Percentiles rank a stretch among this genome's conserved stretches.
Evolutionary conservation across 257 asterid species (phyloP).

Genomic region (Haberlea rhodopensis): DNA sequence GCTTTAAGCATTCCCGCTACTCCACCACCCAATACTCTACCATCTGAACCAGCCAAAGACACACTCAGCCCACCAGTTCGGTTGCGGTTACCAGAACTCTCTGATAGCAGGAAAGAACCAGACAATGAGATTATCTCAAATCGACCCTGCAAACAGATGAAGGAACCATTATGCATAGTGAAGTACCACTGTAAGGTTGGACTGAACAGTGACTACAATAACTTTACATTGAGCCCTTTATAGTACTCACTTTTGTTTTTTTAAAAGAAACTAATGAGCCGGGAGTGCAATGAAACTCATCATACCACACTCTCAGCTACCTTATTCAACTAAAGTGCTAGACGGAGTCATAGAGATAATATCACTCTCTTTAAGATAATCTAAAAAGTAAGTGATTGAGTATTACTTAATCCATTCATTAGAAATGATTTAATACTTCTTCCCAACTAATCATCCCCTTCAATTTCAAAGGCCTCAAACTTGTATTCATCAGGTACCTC

Average conservation of each 20-base stretch:
- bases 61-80: slow-evolving; percentile 59
- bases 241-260: too few species aligned
- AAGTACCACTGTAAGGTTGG: neutral
- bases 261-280: too few species aligned
- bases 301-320: neutral
- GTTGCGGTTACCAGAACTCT: slow-evolving; percentile 49
- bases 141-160: slow-evolving; percentile 64
- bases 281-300: neutral
- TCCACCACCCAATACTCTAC: slow-evolving; percentile 85
- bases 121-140: slow-evolving; percentile 74
- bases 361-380: neutral
- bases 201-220: neutral
- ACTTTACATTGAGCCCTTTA: neutral
- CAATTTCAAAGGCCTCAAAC: neutral
- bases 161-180: slow-evolving; percentile 10
- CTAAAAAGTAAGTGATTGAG: neutral
- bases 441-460: neutral
- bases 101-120: slow-evolving; percentile 67
- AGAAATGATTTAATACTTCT: neutral
- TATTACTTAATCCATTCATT: neutral
- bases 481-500: neutral
- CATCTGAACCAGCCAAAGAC: slow-evolving; percentile 77
- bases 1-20: slow-evolving; percentile 84
- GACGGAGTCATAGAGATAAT: neutral
- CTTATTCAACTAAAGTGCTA: neutral